A percentile compares a stretch with the other conserved stretches of the same genome.
Conservation (phyloP, 768 basidiomycete species). For the Boletus rex-veris region DNA sequence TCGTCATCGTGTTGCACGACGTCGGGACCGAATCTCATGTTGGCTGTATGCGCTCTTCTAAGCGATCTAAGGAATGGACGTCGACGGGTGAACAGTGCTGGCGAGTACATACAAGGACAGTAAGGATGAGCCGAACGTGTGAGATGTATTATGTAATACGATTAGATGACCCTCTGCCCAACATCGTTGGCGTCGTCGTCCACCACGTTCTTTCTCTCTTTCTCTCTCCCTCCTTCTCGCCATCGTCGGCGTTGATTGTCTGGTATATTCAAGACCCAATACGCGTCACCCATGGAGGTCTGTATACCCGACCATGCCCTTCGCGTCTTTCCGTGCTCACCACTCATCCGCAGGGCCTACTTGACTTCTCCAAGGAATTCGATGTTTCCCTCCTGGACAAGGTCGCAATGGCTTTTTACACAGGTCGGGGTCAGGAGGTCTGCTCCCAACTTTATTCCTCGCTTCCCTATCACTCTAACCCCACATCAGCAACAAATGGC, state of each 20-base stretch:
- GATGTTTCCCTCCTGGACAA: slow-evolving; percentile 91
- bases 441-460: slow-evolving; percentile 18
- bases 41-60: background rate
- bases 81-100: background rate
- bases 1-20: slow-evolving; percentile 10
- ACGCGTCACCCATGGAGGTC: slow-evolving; percentile 38
- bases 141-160: slow-evolving; percentile 32
- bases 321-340: slow-evolving; percentile 6
- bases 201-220: slow-evolving; percentile 7
- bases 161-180: slow-evolving; percentile 39
- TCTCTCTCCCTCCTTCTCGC: slow-evolving; percentile 2
- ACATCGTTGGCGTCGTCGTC: slow-evolving; percentile 16
- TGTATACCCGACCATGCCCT: slow-evolving; percentile 4
- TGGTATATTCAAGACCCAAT: slow-evolving; percentile 3
- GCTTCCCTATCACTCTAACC: slow-evolving; percentile 3
- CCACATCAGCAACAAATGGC: slow-evolving; percentile 83
- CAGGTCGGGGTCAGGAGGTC: slow-evolving; percentile 81
- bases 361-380: slow-evolving; percentile 92
- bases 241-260: slow-evolving; percentile 9
- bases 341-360: slow-evolving; percentile 56
- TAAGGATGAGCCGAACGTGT: slow-evolving; percentile 8
- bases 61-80: background rate
- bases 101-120: background rate
- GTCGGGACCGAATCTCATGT: background rate
- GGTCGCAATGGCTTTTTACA: slow-evolving; percentile 90